Percentiles rank a stretch among this genome's conserved stretches.
Evolutionary conservation across 768 basidiomycete genomes (phyloP).

Genomic region (Lactarius evosmus): DNA sequence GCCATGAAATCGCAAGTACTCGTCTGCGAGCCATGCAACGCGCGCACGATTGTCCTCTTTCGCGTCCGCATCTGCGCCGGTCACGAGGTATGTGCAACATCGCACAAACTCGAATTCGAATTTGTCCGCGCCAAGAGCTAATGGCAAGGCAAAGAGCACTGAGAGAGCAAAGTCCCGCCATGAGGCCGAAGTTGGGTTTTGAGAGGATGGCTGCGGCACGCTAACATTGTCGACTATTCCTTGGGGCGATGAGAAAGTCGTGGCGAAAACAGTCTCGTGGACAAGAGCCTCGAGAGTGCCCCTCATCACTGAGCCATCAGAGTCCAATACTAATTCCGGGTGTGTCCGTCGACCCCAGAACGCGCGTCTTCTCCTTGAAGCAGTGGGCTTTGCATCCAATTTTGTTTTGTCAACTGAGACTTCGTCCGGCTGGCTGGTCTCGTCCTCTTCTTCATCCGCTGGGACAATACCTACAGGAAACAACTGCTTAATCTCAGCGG

Average conservation of each 20-base stretch:
- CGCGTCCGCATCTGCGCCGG: slow-evolving; percentile 46
- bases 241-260: slow-evolving; percentile 45
- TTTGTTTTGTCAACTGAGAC: slow-evolving; percentile 32
- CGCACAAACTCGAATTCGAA: slow-evolving; percentile 72
- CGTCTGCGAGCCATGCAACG: slow-evolving; percentile 61
- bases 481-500: slow-evolving; percentile 61
- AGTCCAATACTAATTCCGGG: slow-evolving; percentile 56
- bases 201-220: slow-evolving; percentile 21
- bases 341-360: slow-evolving; percentile 79
- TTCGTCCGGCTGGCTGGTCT: slow-evolving; percentile 30
- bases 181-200: slow-evolving; percentile 27
- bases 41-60: slow-evolving; percentile 42
- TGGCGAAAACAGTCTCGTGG: slow-evolving; percentile 79
- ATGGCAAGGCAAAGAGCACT: slow-evolving; percentile 58
- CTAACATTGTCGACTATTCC: slow-evolving; percentile 11
- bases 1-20: slow-evolving; percentile 62
- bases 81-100: slow-evolving; percentile 62
- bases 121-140: slow-evolving; percentile 47
- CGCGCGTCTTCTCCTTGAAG: slow-evolving; percentile 55
- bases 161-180: slow-evolving; percentile 68
- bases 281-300: slow-evolving; percentile 77
- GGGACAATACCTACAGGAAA: slow-evolving; percentile 68
- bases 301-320: slow-evolving; percentile 46
- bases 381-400: slow-evolving; percentile 38
- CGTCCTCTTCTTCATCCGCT: slow-evolving; percentile 50